Evolutionary conservation across 176 grass and related monocot species (phyloP).

Genomic region (Neostapfia colusana): DNA sequence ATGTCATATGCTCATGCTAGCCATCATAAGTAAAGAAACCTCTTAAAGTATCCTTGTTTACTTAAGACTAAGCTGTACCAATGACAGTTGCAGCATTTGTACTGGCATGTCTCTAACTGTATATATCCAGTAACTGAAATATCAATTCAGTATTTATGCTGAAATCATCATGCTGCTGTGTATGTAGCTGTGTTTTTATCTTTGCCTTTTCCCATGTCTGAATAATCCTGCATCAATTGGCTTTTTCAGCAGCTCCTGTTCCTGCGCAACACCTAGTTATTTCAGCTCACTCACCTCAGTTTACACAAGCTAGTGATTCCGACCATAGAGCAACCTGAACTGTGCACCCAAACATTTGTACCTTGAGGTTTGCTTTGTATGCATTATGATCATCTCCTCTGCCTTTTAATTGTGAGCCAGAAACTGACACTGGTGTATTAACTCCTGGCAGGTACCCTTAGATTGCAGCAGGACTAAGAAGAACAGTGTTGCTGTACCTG

Average conservation of each 20-base stretch:
- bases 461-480: constrained; percentile 88
- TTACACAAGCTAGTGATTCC: constrained; percentile 68
- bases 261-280: constrained; percentile 64
- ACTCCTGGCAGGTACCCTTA: constrained; percentile 68
- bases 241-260: constrained; percentile 54
- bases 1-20: neutral
- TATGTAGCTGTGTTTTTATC: neutral
- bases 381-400: constrained; percentile 12
- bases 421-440: constrained; percentile 21
- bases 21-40: neutral
- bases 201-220: constrained; percentile 3
- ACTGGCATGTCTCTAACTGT: neutral
- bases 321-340: constrained; percentile 88
- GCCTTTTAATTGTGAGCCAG: neutral
- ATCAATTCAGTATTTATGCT: neutral
- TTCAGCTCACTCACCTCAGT: constrained; percentile 68
- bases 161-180: neutral
- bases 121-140: constrained; percentile 24
- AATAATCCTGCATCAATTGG: constrained; percentile 28
- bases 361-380: constrained; percentile 55
- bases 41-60: neutral
- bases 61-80: neutral
- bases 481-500: constrained; percentile 60
- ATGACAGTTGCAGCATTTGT: too few species aligned
- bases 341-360: constrained; percentile 43